Evolutionary conservation across 2,329 filamentous ascomycete genomes (phyloP), one percentile per base, ranked within the genome.

Genomic region (Sarocladiaceae sp.): DNA sequence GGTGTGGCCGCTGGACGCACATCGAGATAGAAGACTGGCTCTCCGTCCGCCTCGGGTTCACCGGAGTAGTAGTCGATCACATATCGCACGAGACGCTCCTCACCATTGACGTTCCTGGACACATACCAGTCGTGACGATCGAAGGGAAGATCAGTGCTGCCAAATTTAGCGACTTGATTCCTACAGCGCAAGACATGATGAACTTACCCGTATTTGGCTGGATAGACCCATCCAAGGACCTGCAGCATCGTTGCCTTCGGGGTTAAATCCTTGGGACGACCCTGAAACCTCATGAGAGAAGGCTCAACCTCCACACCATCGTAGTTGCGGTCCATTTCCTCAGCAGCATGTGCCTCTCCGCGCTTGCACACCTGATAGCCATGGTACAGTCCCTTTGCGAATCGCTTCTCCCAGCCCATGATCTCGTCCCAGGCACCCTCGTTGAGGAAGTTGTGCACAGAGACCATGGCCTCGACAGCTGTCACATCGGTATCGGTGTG

Each of bases 61-160:
- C 85, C 93, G 29, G 87, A 86, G 70, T 97, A 97, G 71, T 96
- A 97, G 69, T 99, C 94, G 66, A 99, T 99, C 52, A 99, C 84
- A 67, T 99, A 99, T 62, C 94, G 83, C 42, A 97, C 77, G 73
- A 97, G 86, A 66, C 86, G 87, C 61, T 75, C 77, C 54, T 84
- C 67, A 25, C 88, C 89, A 51, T 84, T 77, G 47, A 80, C 71
- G 29, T 86, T 79, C 56, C 94, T 80, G 58, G 88, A 80, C 37
- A 99, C 88, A 65, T 87, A 97, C 94, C 94, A 99, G 67, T 99
- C 94, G 67, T 99, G 94, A 56, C 94, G 84, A 70, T 99, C 94
- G 62, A 99, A 99, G 1, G 94, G 94, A 11, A 90, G 88, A 51
- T 90, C 86, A 7, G 86, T 85, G 4, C 87, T 90, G 57, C 29